Conservation (phyloP, 108 stramenopile genomes). For the Chaetoceros muelleri region DNA sequence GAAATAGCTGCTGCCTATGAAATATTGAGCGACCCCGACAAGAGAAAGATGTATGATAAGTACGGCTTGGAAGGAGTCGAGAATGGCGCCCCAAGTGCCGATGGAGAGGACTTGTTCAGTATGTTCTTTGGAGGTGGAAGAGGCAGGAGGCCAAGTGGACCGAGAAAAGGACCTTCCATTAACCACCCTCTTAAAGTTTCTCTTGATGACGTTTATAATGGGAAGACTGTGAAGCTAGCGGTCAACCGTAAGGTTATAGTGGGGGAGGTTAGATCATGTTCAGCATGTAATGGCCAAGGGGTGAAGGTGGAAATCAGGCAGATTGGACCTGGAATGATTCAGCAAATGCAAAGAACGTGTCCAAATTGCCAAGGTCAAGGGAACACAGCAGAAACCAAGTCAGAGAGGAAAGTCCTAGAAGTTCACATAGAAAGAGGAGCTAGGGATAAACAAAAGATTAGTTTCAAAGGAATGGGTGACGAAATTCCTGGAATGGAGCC, state of each 20-base stretch:
- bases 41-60: slow-evolving; percentile 80
- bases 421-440: slow-evolving; percentile 93
- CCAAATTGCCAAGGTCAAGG: slow-evolving; percentile 69
- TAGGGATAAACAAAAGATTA: slow-evolving; percentile 86
- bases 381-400: slow-evolving; percentile 46
- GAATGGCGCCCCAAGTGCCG: slow-evolving; percentile 51
- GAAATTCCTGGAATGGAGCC: slow-evolving; percentile 87
- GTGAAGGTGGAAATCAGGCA: slow-evolving; percentile 78
- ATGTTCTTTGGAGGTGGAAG: slow-evolving; percentile 93
- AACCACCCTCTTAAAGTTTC: slow-evolving; percentile 87
- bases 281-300: slow-evolving; percentile 77
- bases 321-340: slow-evolving; percentile 87
- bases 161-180: slow-evolving; percentile 87
- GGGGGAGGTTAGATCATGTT: slow-evolving; percentile 57
- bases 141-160: slow-evolving; percentile 42
- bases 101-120: slow-evolving; percentile 90
- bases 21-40: slow-evolving; percentile 81
- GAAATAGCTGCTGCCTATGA: slow-evolving; percentile 82
- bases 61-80: slow-evolving; percentile 88
- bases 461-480: slow-evolving; percentile 88
- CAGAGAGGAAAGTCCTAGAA: slow-evolving; percentile 77
- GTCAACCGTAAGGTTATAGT: slow-evolving; percentile 86
- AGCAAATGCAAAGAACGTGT: slow-evolving; percentile 78
- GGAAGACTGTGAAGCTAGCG: slow-evolving; percentile 89
- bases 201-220: slow-evolving; percentile 93